Evolutionary conservation across 1,139 yeast genomes (phyloP).

Genomic region (Kurtzmaniella quercitrusa): DNA sequence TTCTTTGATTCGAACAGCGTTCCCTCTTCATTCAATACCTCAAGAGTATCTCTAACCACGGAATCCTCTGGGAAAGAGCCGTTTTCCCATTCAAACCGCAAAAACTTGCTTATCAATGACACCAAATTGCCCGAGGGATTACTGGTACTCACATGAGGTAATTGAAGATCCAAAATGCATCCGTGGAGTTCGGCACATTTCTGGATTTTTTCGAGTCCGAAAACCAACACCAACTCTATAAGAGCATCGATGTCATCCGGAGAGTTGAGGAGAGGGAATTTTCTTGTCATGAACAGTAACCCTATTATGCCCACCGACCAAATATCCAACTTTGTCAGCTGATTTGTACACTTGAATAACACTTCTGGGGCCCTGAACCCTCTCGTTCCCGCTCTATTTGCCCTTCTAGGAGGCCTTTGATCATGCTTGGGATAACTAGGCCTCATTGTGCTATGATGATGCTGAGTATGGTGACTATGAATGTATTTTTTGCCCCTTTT

Average conservation of each 20-base stretch:
- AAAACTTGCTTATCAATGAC: conserved; percentile 27
- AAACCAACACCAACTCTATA: conserved; percentile 77
- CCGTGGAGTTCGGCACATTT: conserved; percentile 86
- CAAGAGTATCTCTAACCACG: conserved; percentile 35
- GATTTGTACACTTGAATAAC: conserved; percentile 79
- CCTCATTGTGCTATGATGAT: conserved; percentile 27
- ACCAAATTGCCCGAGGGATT: conserved; percentile 26
- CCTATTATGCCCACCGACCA: conserved; percentile 94
- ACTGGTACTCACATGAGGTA: conserved; percentile 16
- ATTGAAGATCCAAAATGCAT: conserved; percentile 70
- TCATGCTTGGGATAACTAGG: conserved; percentile 81
- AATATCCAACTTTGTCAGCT: conserved; percentile 74
- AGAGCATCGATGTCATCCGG: conserved; percentile 91
- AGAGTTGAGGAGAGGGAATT: conserved; percentile 86
- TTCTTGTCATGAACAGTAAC: conserved; percentile 62
- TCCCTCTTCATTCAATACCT: conserved; percentile 23
- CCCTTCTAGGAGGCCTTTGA: conserved; percentile 82
- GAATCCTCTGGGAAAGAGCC: conserved; percentile 38
- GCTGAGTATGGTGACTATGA: conserved; percentile 29
- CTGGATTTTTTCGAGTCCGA: conserved; percentile 72
- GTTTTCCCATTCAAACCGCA: conserved; percentile 28
- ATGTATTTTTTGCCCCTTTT: conserved; percentile 13
- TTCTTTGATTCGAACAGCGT: conserved; percentile 21
- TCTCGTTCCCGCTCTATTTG: conserved; percentile 96
- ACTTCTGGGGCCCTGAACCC: conserved; percentile 97